Conservation (phyloP, 2,329 filamentous ascomycete genomes). For the Albophoma yamanashiensis region DNA sequence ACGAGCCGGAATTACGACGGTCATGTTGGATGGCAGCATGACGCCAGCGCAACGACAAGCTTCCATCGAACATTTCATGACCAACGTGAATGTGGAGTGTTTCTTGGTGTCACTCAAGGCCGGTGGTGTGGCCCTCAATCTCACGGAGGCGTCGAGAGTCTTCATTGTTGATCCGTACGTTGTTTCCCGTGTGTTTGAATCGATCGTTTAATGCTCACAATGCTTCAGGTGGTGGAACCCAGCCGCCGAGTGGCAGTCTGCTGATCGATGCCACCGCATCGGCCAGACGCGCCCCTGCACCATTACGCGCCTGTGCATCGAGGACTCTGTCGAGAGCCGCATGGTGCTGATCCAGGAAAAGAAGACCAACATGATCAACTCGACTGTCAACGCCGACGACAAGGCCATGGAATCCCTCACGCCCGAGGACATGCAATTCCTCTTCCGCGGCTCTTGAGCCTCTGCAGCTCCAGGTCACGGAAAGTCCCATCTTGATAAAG, state of each 20-base stretch:
- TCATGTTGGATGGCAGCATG: constrained; percentile 98
- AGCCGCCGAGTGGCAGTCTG: constrained; percentile 98
- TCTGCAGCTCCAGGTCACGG: background rate
- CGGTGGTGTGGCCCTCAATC: constrained; percentile 86
- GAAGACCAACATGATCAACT: constrained; percentile 96
- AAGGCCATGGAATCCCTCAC: constrained; percentile 83
- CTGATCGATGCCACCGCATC: constrained; percentile 88
- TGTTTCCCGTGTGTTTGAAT: background rate
- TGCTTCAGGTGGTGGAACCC: constrained; percentile 89
- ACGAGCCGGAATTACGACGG: constrained; percentile 93
- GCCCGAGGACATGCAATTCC: constrained; percentile 87
- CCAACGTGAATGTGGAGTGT: constrained; percentile 83
- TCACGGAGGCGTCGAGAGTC: constrained; percentile 88
- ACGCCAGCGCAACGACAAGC: constrained; percentile 85
- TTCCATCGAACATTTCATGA: constrained; percentile 96
- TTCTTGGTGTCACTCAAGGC: constrained; percentile 95
- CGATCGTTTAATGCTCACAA: constrained; percentile 9
- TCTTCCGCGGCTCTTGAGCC: constrained; percentile 61
- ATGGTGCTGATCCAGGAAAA: constrained; percentile 97
- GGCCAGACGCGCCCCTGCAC: constrained; percentile 89
- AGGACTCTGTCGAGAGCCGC: constrained; percentile 91
- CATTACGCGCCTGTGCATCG: constrained; percentile 89
- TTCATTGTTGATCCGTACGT: constrained; percentile 94
- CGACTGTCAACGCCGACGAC: constrained; percentile 90
- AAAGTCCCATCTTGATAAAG: too few relatives aligned